Evolutionary conservation across 2,329 filamentous ascomycete genomes (phyloP), one percentile per base, ranked within the genome.

Genomic region (Teratosphaeria nubilosa): DNA sequence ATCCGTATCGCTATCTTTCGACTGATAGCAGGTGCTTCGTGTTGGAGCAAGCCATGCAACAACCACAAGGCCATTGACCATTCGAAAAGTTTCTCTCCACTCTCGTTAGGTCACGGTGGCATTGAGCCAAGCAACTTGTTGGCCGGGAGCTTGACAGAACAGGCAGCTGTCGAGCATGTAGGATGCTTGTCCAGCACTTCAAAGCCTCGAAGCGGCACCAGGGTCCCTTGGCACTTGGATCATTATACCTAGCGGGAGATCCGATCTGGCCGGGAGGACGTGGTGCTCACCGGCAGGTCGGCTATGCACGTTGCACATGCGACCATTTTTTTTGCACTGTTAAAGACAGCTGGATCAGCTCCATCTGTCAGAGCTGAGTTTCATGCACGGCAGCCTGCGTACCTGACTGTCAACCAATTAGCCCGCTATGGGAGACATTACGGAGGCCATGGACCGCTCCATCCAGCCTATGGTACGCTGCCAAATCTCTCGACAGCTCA

Each of bases 381-480:
- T 20, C 9, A 16, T n/a, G 9, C 41, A 6, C 20, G 7, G 3
- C 41, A 22, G 3, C 11, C 20, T 31, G 20, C 20, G 11, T 41
- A 48, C 7, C 6, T 37, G 22, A 30, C 13, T 2, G 24, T 16
- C 31, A 30, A 54, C 37, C 22, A 7, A 13, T 7, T 50, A 6
- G 24, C 54, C 22, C 52, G 62, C 20, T 55, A 68, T 67, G 65
- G 63, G 63, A 45, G 63, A 63, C 60, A 64, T 67, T 52, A 66
- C 68, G 51, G 70, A 73, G 63, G 64, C 65, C 51, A 59, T 72
- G 37, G 69, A 72, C 60, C 65, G 66, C 56, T 62, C 67, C n/a
- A 64, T 71, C 60, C 62, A 69, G 58, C 67, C 68, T 14, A 63
- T 69, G 67, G 66, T 68, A 57, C 41, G 66, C 32, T 22, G 41